These are phyloP conservation scores for Pterocarpus macrocarpus DNA, from an alignment of 306 rosid species.

Conservation along the genomic window DNA sequence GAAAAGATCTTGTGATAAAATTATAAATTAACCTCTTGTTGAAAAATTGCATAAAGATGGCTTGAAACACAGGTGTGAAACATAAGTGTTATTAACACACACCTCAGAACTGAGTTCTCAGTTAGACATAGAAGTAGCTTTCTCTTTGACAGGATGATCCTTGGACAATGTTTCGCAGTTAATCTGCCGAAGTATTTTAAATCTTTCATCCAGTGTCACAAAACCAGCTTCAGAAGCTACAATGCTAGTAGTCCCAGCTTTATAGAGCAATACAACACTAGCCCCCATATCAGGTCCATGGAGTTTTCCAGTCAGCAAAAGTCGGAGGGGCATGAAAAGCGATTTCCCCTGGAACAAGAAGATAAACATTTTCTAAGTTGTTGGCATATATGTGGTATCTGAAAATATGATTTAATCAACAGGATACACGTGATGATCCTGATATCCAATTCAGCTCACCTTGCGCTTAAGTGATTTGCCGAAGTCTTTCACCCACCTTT, in stretches of 20 bases:
- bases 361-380: slow-evolving; percentile 28
- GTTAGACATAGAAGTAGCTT: slow-evolving; percentile 53
- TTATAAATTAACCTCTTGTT: slow-evolving; percentile 2
- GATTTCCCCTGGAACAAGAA: slow-evolving; percentile 74
- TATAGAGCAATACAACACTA: slow-evolving; percentile 68
- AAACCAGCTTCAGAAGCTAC: slow-evolving; percentile 72
- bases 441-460: slow-evolving; percentile 53
- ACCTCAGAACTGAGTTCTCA: slow-evolving; percentile 49
- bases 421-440: not conserved
- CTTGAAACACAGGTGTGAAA: slow-evolving; percentile 8
- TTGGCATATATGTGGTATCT: not conserved
- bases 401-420: not conserved
- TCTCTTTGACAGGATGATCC: slow-evolving; percentile 59
- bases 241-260: slow-evolving; percentile 63
- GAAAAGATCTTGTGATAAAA: not conserved
- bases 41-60: not conserved
- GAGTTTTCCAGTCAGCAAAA: slow-evolving; percentile 89
- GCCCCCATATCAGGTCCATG: slow-evolving; percentile 94
- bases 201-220: slow-evolving; percentile 69
- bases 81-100: slow-evolving; percentile 5
- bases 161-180: slow-evolving; percentile 76
- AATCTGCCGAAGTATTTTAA: slow-evolving; percentile 63
- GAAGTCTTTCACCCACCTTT: slow-evolving; percentile 92
- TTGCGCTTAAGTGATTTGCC: slow-evolving; percentile 92
- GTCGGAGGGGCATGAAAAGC: slow-evolving; percentile 95